phyloP scores from a whole-genome alignment of 805 yeast genomes.

The Huiozyma sinensis region DNA sequence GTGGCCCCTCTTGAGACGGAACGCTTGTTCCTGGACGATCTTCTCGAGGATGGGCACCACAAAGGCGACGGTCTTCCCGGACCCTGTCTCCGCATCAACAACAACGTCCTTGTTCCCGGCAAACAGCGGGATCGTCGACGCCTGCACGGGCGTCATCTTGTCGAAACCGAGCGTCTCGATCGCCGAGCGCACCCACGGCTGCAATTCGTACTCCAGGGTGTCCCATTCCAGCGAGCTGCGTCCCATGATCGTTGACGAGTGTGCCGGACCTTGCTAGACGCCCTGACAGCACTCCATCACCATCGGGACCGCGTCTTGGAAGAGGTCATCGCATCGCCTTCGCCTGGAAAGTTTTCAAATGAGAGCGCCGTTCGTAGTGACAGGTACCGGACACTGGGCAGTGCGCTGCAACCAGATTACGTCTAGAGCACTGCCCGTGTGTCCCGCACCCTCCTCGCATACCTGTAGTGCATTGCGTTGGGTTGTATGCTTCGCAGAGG shows the following conservation, averaged over 20 bases:
- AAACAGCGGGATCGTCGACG: slow-evolving; percentile 82
- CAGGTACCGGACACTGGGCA: too few species aligned
- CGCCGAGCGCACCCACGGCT: slow-evolving; percentile 64
- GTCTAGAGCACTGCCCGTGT: too few species aligned
- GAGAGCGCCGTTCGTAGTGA: too few species aligned
- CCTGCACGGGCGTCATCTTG: slow-evolving; percentile 94
- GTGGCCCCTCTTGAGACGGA: slow-evolving; percentile 44
- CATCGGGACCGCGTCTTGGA: not conserved
- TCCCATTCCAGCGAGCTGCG: slow-evolving; percentile 57
- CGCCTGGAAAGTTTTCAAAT: not conserved
- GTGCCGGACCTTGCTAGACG: too few species aligned
- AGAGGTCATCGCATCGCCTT: not conserved
- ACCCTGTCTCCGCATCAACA: slow-evolving; percentile 95
- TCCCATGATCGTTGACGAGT: slow-evolving; percentile 11
- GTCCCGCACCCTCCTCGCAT: too few species aligned
- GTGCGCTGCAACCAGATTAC: too few species aligned
- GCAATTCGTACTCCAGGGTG: slow-evolving; percentile 38
- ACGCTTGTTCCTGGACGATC: slow-evolving; percentile 32
- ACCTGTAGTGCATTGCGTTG: too few species aligned
- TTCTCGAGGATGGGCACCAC: slow-evolving; percentile 72
- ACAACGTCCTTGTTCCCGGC: slow-evolving; percentile 84
- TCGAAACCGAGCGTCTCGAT: slow-evolving; percentile 64
- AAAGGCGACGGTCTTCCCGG: slow-evolving; percentile 95
- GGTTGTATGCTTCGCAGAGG: too few species aligned
- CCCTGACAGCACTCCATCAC: not conserved